A percentile compares a stretch with the other conserved stretches of the same genome.
Conservation (phyloP, 345 rosid genomes). For the Syzygium grande region DNA sequence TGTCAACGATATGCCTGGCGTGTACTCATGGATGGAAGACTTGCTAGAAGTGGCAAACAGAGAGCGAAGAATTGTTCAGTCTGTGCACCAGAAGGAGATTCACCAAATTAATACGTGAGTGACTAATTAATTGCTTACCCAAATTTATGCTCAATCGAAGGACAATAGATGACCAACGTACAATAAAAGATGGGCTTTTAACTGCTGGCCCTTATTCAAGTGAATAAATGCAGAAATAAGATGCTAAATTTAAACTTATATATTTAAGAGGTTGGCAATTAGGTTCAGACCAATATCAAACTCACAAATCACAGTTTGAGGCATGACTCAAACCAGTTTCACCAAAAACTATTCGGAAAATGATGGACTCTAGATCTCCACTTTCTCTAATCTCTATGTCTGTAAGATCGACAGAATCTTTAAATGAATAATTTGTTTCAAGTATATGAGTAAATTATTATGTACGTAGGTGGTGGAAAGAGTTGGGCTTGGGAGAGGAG, state of each 20-base stretch:
- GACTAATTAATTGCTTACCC: background rate
- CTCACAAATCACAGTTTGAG: background rate
- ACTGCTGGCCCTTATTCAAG: background rate
- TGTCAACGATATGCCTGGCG: background rate
- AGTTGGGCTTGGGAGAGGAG: conserved; percentile 29
- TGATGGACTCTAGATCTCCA: background rate
- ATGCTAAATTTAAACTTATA: too few species aligned
- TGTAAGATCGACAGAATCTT: background rate
- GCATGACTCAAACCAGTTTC: background rate
- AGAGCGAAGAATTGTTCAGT: background rate
- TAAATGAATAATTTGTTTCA: background rate
- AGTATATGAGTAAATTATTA: background rate
- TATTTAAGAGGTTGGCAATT: background rate
- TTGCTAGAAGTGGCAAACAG: conserved; percentile 2
- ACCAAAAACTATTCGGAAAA: background rate
- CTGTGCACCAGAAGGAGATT: background rate
- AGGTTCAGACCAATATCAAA: background rate
- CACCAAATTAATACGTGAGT: background rate
- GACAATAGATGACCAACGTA: background rate
- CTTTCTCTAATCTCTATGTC: background rate
- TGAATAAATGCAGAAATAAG: background rate
- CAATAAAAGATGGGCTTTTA: background rate
- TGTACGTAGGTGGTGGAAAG: conserved; percentile 51
- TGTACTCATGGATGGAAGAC: background rate
- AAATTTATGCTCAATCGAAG: background rate